Evolutionary conservation across 2,329 filamentous ascomycete genomes (phyloP).

Genomic region (Trichophyton benhamiae): DNA sequence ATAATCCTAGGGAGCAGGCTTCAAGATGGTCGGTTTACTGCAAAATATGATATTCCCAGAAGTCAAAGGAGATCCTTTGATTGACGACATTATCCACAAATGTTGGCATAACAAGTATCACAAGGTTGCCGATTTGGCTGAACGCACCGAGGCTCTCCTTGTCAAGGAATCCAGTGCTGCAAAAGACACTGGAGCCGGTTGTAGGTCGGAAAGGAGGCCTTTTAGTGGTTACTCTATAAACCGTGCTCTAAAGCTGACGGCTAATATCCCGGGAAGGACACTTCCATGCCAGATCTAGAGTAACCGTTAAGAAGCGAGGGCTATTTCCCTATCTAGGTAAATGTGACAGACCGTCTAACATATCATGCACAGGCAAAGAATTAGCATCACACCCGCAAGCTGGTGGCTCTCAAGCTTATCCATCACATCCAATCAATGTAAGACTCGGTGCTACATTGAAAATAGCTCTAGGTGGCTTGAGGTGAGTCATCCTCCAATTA

Average conservation of each 20-base stretch:
- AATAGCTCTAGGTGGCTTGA: neutral
- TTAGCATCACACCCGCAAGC: neutral
- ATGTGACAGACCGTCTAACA: no score
- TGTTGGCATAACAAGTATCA: conserved; percentile 8
- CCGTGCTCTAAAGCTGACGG: no score
- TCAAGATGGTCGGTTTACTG: conserved; percentile 5
- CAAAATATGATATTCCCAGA: conserved; percentile 12
- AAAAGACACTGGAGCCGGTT: neutral
- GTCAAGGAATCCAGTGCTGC: neutral
- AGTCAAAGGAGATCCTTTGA: conserved; percentile 15
- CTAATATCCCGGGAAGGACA: no score
- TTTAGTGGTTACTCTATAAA: no score
- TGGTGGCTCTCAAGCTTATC: neutral
- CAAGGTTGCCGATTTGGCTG: conserved; percentile 4
- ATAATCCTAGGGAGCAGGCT: conserved; percentile 18
- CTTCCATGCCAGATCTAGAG: no score
- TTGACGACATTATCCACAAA: conserved; percentile 17
- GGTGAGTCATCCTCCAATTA: neutral
- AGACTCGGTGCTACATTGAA: neutral
- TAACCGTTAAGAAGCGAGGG: no score
- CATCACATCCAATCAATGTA: neutral
- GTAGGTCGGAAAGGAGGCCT: no score
- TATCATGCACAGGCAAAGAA: no score
- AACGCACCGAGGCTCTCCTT: neutral
- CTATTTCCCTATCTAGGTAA: no score